Evolutionary conservation across 768 basidiomycete species (phyloP).

Genomic region (Mycena metata): DNA sequence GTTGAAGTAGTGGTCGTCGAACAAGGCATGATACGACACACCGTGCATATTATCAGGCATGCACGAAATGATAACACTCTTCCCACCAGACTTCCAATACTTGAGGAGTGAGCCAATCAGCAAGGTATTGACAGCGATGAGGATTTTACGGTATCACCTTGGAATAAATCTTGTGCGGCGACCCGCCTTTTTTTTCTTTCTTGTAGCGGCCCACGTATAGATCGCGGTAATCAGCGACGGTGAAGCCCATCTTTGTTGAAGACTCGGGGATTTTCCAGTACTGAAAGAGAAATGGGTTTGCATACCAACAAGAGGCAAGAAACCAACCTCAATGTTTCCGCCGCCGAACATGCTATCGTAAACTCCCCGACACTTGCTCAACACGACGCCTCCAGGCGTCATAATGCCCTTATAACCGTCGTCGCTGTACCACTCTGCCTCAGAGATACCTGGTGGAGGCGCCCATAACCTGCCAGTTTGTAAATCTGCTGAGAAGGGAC

Average conservation of each 20-base stretch:
- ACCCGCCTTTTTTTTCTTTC: neutral
- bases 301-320: no score
- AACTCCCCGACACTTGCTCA: neutral
- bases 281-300: neutral
- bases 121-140: neutral
- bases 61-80: neutral
- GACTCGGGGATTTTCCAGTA: slow-evolving; percentile 1
- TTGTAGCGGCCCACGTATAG: slow-evolving; percentile 10
- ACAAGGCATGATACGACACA: neutral
- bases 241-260: neutral
- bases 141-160: neutral
- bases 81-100: slow-evolving; percentile 1
- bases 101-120: neutral
- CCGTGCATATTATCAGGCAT: slow-evolving; percentile 1
- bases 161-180: slow-evolving; percentile 8
- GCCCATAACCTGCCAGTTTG: neutral
- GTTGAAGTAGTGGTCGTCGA: neutral
- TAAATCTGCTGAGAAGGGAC: neutral
- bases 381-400: neutral
- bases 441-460: neutral
- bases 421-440: neutral
- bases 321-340: neutral
- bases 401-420: slow-evolving; percentile 9
- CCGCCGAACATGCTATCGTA: slow-evolving; percentile 6
- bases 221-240: slow-evolving; percentile 3